Percentiles rank a stretch among this genome's conserved stretches.
These are phyloP conservation scores for Naganishia cerealis DNA, from an alignment of 1,284 basidiomycete genomes.

Conservation along the genomic window DNA sequence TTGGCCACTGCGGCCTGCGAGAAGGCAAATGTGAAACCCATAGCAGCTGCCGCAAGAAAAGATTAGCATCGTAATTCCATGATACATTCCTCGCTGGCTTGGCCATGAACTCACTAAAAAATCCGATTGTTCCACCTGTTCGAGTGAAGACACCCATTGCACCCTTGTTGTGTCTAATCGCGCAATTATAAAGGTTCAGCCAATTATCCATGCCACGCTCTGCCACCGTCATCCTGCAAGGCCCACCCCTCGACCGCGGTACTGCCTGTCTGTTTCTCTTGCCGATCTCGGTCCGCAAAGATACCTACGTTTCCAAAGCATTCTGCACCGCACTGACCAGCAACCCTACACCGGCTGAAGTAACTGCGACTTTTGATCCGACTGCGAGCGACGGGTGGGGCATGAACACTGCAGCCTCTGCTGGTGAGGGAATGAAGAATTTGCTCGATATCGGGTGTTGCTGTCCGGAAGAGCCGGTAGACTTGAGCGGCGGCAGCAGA, in stretches of 20 bases:
- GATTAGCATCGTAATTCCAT: neutral
- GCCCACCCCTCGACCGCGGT: neutral
- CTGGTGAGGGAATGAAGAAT: conserved; percentile 46
- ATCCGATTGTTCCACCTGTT: conserved; percentile 74
- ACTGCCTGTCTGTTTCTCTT: neutral
- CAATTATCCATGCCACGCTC: neutral
- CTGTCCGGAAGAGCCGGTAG: conserved; percentile 29
- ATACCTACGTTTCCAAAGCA: conserved; percentile 63
- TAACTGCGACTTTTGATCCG: conserved; percentile 65
- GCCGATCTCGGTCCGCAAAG: neutral
- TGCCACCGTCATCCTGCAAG: conserved; percentile 1
- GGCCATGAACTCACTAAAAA: conserved; percentile 67
- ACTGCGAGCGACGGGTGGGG: conserved; percentile 43
- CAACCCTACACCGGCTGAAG: conserved; percentile 71
- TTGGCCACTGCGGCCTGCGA: conserved; percentile 81
- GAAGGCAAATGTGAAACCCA: conserved; percentile 83
- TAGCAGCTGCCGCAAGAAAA: conserved; percentile 65
- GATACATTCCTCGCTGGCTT: neutral
- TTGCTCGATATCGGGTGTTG: conserved; percentile 30
- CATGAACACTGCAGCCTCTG: conserved; percentile 46
- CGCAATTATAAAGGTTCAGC: conserved; percentile 19
- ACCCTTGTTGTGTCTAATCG: conserved; percentile 68
- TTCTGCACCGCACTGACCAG: conserved; percentile 81
- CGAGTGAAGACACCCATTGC: conserved; percentile 81
- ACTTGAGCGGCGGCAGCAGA: conserved; percentile 31